Percentiles rank a stretch among this genome's conserved stretches.
These are phyloP conservation scores for Boletus rubescentipes DNA, from an alignment of 768 basidiomycete species.

Conservation along the genomic window DNA sequence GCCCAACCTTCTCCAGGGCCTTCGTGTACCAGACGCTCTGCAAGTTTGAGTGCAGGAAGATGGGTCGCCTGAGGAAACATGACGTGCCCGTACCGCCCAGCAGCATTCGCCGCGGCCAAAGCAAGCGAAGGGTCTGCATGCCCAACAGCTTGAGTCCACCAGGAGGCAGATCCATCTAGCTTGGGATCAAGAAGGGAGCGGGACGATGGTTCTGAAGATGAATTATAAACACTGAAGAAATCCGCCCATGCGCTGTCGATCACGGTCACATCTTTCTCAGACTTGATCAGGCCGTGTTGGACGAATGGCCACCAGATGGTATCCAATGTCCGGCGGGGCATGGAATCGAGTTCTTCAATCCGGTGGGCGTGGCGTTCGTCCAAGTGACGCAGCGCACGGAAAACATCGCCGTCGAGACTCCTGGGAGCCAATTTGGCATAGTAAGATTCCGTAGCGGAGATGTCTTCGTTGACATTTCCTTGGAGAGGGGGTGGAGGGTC, in stretches of 20 bases:
- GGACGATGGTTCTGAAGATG: conserved; percentile 20
- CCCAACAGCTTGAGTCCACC: conserved; percentile 96
- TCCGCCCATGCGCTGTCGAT: conserved; percentile 90
- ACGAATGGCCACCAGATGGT: conserved; percentile 98
- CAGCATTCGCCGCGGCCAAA: conserved; percentile 83
- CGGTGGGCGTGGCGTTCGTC: conserved; percentile 63
- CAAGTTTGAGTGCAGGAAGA: conserved; percentile 78
- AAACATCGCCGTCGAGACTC: conserved; percentile 38
- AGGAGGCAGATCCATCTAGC: conserved; percentile 92
- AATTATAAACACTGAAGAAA: conserved; percentile 74
- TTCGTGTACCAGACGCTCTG: conserved; percentile 69
- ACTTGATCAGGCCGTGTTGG: conserved; percentile 75
- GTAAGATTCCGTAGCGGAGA: conserved; percentile 61
- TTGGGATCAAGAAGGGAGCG: conserved; percentile 53
- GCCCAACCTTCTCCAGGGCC: conserved; percentile 94
- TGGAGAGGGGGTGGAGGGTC: conserved; percentile 57
- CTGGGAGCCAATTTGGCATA: conserved; percentile 53
- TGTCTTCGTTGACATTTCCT: conserved; percentile 46
- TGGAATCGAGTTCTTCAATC: conserved; percentile 69
- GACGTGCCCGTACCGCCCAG: conserved; percentile 95
- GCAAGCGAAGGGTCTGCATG: conserved; percentile 77
- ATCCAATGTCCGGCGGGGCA: conserved; percentile 75
- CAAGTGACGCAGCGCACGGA: conserved; percentile 53
- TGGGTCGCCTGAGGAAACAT: conserved; percentile 92
- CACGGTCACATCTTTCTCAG: conserved; percentile 75